Base-by-base conservation (phyloP, 805 yeast genomes). In the Candida golubevii region DNA sequence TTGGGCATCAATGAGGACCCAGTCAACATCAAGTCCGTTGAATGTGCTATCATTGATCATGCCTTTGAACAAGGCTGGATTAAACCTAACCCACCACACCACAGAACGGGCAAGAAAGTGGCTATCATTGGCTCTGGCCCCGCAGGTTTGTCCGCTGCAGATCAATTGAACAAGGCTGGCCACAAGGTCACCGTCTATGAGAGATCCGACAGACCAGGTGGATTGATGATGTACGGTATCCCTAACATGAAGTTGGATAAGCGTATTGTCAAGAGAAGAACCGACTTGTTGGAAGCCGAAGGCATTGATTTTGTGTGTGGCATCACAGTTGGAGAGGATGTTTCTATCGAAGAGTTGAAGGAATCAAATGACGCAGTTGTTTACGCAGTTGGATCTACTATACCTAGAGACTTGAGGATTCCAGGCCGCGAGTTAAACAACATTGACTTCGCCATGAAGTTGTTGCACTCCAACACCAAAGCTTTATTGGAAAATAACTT, bases 211-310 rank as follows among this genome's bases (percentile, higher is more conserved):
- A 81, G 97, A 66, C 85, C 91, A 39, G 99, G 99, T 75, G 99
- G 99, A 45, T 76, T 91, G 63, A 69, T 91, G 71, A 93, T 93
- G 98, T 91, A 91, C 67, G 99, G 99, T 80, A 91, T 91, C 69
- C 99, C 99, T 56, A 91, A 91, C 76, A 91, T 91, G 99, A 91
- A 91, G 74, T 77, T 91, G 57, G 99, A 91, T 69, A 91, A 91
- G 76, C 74, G 83, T 23, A 79, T 93, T 62, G 97, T 91, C 48
- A 86, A 88, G 72, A 82, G 98, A 63, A 88, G 98, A 75, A 78
- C 93, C 46, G 95, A 91, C 62, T 74, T 93, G 63, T 72, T 91
- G 76, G 85, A 77, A 28, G 96, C 88, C 36, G 97, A 91, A 66
- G 99, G 99, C 42, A 74, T 91, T 57, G 77, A 78, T 26, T 88